Evolutionary conservation across 2,329 filamentous ascomycete species (phyloP), one percentile per base, ranked within the genome.

Genomic region (Aspergillus proliferans): DNA sequence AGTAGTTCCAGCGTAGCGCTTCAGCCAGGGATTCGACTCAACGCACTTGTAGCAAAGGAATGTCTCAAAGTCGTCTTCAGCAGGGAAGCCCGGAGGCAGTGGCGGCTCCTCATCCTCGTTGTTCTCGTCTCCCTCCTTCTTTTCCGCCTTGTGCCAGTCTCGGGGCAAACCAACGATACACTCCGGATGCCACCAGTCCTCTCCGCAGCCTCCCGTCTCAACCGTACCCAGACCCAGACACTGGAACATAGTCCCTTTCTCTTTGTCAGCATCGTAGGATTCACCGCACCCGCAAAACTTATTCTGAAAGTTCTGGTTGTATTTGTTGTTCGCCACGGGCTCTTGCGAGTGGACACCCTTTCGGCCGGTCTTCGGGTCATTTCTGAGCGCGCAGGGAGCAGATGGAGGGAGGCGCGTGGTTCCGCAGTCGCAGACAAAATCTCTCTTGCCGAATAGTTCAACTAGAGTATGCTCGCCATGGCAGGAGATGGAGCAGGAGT

Each of bases 171-270:
- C 91, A 44, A 95, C 82, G 6, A 97, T 74, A 64, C 92, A 97
- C 53, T 93, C 90, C 0, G 92, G 89, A 71, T 97, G 92, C 79
- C 89, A 97, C 92, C 92, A 97, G 64, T 97, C 92, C 71, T 97
- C 92, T 10, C 92, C 92, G 69, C 92, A 97, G 4, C 91, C 92
- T 14, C 91, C 91, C 1, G 85, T 84, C 57, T 92, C 86, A 10
- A 81, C 77, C 0, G 83, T 86, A 1, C 89, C 90, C 1, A 97
- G 74, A 0, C 92, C 92, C 2, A 97, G 69, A 64, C 93, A 98
- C 68, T 98, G 93, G 59, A 94, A 98, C 93, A 98, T 98, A 36
- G 91, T 97, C 0, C 92, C 92, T 59, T 92, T 94, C 66, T 98
- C 90, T 64, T 87, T 78, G 43, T 92, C 81, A 0, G 92, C 83